phyloP scores from a whole-genome alignment of 495 filamentous ascomycete genomes.

The Penicillium maclennaniae region DNA sequence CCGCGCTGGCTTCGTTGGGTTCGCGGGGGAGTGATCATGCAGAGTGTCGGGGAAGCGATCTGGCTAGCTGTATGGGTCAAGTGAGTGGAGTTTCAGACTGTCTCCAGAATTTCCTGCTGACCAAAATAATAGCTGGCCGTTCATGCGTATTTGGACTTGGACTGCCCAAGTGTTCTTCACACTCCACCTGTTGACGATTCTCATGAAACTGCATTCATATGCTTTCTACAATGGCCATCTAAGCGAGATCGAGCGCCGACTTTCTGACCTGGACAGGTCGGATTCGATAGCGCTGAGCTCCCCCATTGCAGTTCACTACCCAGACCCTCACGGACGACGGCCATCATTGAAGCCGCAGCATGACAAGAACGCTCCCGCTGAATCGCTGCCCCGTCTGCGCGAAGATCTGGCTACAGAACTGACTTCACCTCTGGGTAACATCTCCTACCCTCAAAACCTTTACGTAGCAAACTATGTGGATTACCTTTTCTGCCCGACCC shows the following conservation, averaged over 20 bases:
- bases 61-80: constrained; percentile 85
- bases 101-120: not conserved
- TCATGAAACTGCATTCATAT: constrained; percentile 99
- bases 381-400: constrained; percentile 62
- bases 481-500: constrained; percentile 86
- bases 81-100: constrained; percentile 34
- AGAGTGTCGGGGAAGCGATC: constrained; percentile 71
- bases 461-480: constrained; percentile 78
- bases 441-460: constrained; percentile 89
- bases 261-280: constrained; percentile 75
- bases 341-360: constrained; percentile 32
- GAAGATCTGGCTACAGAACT: constrained; percentile 88
- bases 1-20: constrained; percentile 65
- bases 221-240: constrained; percentile 97
- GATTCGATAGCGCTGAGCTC: constrained; percentile 58
- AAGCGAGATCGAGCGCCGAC: constrained; percentile 73
- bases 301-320: constrained; percentile 68
- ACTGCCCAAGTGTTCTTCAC: constrained; percentile 95
- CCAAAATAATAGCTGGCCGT: constrained; percentile 60
- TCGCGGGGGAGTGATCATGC: constrained; percentile 69
- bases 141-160: constrained; percentile 84
- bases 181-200: constrained; percentile 80
- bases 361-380: constrained; percentile 35
- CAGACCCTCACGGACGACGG: constrained; percentile 50
- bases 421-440: constrained; percentile 79